Conservation (phyloP, 768 basidiomycete species). For the Leccinellum rugosiceps region DNA sequence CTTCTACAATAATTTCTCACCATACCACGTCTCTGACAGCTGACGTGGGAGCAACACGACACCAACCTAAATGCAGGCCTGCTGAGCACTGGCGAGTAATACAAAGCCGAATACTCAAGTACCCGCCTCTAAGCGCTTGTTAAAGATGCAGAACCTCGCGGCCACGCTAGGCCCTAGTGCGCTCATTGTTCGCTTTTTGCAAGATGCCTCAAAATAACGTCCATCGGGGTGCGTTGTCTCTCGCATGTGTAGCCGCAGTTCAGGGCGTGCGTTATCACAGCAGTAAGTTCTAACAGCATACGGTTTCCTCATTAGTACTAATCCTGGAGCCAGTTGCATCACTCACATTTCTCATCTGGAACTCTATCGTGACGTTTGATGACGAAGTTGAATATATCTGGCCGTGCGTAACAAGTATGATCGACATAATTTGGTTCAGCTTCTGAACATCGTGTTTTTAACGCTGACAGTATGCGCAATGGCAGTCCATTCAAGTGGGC, state of each 20-base stretch:
- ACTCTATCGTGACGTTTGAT: constrained; percentile 10
- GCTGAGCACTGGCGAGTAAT: background rate
- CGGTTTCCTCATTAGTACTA: background rate
- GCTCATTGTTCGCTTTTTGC: background rate
- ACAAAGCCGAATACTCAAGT: background rate
- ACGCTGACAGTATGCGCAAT: constrained; percentile 20
- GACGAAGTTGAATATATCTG: constrained; percentile 21
- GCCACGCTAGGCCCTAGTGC: background rate
- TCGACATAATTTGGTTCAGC: background rate
- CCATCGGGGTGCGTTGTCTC: background rate
- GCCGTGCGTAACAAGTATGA: constrained; percentile 2
- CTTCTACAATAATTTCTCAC: background rate
- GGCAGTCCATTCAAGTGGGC: constrained; percentile 27
- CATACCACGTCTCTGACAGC: background rate
- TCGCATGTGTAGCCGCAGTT: background rate
- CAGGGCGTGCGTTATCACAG: background rate
- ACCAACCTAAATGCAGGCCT: background rate
- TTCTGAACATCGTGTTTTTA: background rate
- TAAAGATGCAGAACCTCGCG: background rate
- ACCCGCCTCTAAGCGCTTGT: background rate
- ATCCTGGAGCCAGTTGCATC: constrained; percentile 10
- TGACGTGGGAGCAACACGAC: background rate
- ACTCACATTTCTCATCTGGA: constrained; percentile 14
- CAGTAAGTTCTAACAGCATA: background rate
- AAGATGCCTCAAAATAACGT: background rate